Percentiles rank a stretch among this genome's conserved stretches.
Evolutionary conservation across 371 early-diverging fungal species (phyloP).

Genomic region (Phascolomyces articulosus): DNA sequence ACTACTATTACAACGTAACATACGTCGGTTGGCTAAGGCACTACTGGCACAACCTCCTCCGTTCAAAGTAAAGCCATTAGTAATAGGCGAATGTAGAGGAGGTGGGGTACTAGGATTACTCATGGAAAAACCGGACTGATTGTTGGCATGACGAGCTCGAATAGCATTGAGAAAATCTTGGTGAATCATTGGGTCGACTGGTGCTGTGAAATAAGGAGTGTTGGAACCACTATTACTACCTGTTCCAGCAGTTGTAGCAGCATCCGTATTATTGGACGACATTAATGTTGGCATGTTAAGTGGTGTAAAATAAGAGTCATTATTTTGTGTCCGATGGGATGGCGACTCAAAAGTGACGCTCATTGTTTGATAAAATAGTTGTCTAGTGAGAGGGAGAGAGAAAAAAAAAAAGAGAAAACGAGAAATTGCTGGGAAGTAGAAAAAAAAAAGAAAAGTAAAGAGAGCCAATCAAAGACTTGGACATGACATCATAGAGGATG

Average conservation of each 20-base stretch:
- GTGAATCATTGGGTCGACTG: slow-evolving; percentile 44
- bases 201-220: slow-evolving; percentile 56
- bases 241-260: not conserved
- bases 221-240: slow-evolving; percentile 11
- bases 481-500: no score
- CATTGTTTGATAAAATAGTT: slow-evolving; percentile 18
- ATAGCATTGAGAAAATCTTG: slow-evolving; percentile 56
- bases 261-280: slow-evolving; percentile 14
- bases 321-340: slow-evolving; percentile 23
- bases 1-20: not conserved
- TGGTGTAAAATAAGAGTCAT: slow-evolving; percentile 50
- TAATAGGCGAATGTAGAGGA: not conserved
- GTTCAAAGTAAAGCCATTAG: not conserved
- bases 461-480: no score
- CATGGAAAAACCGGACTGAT: slow-evolving; percentile 36
- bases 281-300: slow-evolving; percentile 31
- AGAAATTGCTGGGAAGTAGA: no score
- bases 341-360: slow-evolving; percentile 51
- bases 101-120: not conserved
- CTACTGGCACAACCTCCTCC: not conserved
- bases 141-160: slow-evolving; percentile 45
- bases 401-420: no score
- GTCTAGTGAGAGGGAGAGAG: not conserved
- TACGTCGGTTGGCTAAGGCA: slow-evolving; percentile 11
- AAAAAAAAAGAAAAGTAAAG: no score